phyloP scores from a whole-genome alignment of 2,329 filamentous ascomycete genomes.

The Aspergillus viridinutans region DNA sequence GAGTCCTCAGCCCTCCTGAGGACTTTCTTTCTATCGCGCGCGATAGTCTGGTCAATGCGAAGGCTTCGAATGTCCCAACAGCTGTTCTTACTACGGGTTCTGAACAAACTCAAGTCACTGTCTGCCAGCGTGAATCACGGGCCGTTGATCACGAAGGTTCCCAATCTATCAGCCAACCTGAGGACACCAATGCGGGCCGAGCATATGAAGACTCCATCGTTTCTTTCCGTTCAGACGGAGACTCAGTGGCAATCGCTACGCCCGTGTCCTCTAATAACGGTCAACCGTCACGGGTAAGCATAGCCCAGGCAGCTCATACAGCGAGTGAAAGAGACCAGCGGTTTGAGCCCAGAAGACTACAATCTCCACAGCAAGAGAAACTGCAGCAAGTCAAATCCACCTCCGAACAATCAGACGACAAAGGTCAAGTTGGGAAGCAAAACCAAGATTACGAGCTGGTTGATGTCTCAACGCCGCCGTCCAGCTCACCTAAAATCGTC shows the following conservation, averaged over 20 bases:
- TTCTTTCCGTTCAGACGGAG: not conserved
- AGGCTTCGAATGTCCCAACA: not conserved
- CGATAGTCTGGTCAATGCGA: conserved; percentile 1
- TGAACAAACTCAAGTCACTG: conserved; percentile 3
- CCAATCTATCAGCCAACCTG: not conserved
- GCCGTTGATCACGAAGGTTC: not conserved
- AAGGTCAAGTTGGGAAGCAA: not conserved
- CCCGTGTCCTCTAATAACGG: not conserved
- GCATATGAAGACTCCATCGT: not conserved
- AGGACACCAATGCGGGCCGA: not conserved
- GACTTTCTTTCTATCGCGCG: conserved; percentile 15
- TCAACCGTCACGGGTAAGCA: not conserved
- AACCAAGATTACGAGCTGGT: not conserved
- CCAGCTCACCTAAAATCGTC: not conserved
- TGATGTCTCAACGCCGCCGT: not conserved
- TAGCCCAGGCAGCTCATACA: not conserved
- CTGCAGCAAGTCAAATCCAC: not conserved
- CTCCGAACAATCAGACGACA: not conserved
- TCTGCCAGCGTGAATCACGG: not conserved
- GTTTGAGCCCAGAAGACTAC: not conserved
- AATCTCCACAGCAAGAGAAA: not conserved
- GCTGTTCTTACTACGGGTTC: not conserved
- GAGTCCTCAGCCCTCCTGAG: conserved; percentile 12
- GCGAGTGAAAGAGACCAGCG: not conserved
- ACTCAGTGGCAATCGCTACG: not conserved